phyloP scores from a whole-genome alignment of 148 eudicot genomes.

The Spergularia marina region DNA sequence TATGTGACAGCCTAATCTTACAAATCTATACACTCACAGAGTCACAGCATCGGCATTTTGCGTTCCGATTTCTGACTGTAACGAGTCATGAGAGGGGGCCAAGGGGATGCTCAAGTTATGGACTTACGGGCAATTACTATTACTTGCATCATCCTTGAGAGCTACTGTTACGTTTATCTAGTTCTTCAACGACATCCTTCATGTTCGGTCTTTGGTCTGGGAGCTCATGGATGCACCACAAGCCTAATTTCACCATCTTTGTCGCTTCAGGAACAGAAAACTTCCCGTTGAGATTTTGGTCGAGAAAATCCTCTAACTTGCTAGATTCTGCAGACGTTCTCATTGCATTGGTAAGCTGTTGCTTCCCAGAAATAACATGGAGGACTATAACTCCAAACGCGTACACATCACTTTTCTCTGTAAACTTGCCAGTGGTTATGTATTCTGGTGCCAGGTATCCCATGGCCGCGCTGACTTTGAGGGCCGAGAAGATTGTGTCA shows the following conservation, averaged over 20 bases:
- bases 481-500: constrained; percentile 77
- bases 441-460: constrained; percentile 96
- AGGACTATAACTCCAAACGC: constrained; percentile 81
- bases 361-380: constrained; percentile 72
- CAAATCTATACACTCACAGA: constrained; percentile 2
- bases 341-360: constrained; percentile 43
- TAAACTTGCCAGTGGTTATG: constrained; percentile 83
- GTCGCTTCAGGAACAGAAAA: constrained; percentile 47
- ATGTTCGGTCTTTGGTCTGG: constrained; percentile 67
- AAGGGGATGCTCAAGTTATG: neutral
- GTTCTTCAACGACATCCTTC: constrained; percentile 49
- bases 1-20: constrained; percentile 15
- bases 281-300: constrained; percentile 50
- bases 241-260: constrained; percentile 49
- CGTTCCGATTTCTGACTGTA: neutral
- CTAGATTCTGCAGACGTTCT: constrained; percentile 51
- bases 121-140: neutral
- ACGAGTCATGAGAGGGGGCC: neutral
- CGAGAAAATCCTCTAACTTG: constrained; percentile 57
- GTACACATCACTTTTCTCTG: constrained; percentile 88
- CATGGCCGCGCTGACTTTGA: constrained; percentile 88
- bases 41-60: neutral
- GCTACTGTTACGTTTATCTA: constrained; percentile 35
- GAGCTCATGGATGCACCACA: constrained; percentile 61
- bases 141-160: neutral